phyloP scores from a whole-genome alignment of 495 filamentous ascomycete genomes.

The Evansstolkia leycettana region DNA sequence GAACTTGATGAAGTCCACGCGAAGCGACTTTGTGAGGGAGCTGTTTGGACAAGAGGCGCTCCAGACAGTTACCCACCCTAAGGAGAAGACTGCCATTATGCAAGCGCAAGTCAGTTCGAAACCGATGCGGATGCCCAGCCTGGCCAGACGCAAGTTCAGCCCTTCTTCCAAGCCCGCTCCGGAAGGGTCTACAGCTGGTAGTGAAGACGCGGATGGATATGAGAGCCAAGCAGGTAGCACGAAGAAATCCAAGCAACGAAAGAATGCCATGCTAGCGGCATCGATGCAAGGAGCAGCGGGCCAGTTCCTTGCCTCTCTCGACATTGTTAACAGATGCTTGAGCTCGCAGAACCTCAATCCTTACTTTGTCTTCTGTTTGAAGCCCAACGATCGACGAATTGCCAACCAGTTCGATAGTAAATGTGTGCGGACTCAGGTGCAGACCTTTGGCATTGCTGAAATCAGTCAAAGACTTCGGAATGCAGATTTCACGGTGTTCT shows the following conservation, averaged over 20 bases:
- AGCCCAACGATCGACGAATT: conserved; percentile 93
- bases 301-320: conserved; percentile 81
- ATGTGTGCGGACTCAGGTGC: conserved; percentile 86
- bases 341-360: conserved; percentile 71
- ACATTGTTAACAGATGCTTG: conserved; percentile 76
- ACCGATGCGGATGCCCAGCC: conserved; percentile 81
- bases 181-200: conserved; percentile 4
- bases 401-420: conserved; percentile 99
- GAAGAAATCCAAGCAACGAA: conserved; percentile 19
- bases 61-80: conserved; percentile 79
- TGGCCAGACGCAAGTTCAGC: conserved; percentile 62
- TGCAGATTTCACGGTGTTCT: conserved; percentile 89
- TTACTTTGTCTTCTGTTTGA: conserved; percentile 94
- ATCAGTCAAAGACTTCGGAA: conserved; percentile 87
- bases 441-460: conserved; percentile 92
- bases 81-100: conserved; percentile 82
- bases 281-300: conserved; percentile 75
- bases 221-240: conserved; percentile 34
- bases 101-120: conserved; percentile 94
- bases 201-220: conserved; percentile 42
- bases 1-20: conserved; percentile 82
- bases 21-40: conserved; percentile 75
- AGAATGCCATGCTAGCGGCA: conserved; percentile 28
- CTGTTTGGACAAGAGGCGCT: conserved; percentile 90
- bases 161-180: conserved; percentile 22